Base-by-base conservation (phyloP, 352 stramenopile genomes). In the Phytophthora crassamura region DNA sequence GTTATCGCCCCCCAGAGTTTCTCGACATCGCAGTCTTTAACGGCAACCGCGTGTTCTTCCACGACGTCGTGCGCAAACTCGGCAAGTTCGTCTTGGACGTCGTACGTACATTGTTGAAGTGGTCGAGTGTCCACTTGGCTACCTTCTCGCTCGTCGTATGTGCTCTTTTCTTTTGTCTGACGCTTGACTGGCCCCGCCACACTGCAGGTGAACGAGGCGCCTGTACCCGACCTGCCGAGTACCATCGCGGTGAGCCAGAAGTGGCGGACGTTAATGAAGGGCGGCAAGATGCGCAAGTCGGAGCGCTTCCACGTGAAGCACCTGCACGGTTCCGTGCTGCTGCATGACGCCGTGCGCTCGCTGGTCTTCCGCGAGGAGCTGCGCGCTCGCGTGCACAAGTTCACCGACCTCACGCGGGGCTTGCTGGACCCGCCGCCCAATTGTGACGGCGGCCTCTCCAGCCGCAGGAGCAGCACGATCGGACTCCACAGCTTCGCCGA, bases 331-430 rank as follows among this genome's bases (percentile, higher is more conserved):
- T 72, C 74, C 1, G 63, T 80, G 7, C 25, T 87, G 48, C 50
- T 90, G 28, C 78, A 88, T 40, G 71, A 84, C 43, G 69, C 75
- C 12, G 75, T 89, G 20, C 75, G 63, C 10, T 86, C 79, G 51
- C 59, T 80, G 22, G 77, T 90, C 46, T 89, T 88, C 46, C 79
- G 75, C 15, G 73, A 90, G n/a, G 79, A 88, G 51, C 77, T 90
- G n/a, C 63, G 67, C 8, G 66, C 67, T 20, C 73, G 75, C 2
- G 82, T 90, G 18, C 10, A 77, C 2, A 87, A 86, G 53, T 88
- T 88, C 60, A 78, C 65, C 0, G 42, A 64, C 0, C 55, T 87
- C 12, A 86, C 74, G 9, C 52, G 50, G 5, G 34, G 34, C 33
- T 60, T 64, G 32, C 43, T 61, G 36, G 35, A 36, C 6, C 12